These are phyloP conservation scores for Parsonsia alboflavescens DNA, from an alignment of 257 asterid genomes.

Conservation along the genomic window DNA sequence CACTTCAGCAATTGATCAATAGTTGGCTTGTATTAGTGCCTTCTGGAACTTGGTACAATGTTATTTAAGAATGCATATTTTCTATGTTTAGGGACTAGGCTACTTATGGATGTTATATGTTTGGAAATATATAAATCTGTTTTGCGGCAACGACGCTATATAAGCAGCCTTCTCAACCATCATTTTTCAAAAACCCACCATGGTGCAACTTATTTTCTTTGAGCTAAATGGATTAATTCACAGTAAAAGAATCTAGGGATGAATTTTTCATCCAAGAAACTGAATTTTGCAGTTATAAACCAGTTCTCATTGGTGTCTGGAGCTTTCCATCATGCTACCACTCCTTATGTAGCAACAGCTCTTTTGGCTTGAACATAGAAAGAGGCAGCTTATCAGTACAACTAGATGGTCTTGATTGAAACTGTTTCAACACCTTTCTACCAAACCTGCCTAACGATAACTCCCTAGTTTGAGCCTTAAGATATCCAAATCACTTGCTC, in stretches of 20 bases:
- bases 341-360: background rate
- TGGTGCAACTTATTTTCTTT: background rate
- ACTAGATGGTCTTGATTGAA: no score
- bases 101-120: background rate
- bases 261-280: background rate
- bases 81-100: background rate
- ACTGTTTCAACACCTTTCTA: no score
- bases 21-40: background rate
- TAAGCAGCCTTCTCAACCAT: background rate
- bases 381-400: no score
- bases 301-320: background rate
- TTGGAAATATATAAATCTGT: background rate
- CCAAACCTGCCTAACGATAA: background rate
- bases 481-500: background rate
- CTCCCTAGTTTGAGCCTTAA: background rate
- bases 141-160: background rate
- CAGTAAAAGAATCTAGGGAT: background rate
- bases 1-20: background rate
- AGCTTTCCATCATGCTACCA: background rate
- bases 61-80: background rate
- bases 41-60: background rate
- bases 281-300: background rate
- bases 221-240: background rate
- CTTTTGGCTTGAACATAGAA: background rate
- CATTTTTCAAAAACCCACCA: background rate